Evolutionary conservation across 2,329 filamentous ascomycete genomes (phyloP).

Genomic region (Leptodontidium sp.): DNA sequence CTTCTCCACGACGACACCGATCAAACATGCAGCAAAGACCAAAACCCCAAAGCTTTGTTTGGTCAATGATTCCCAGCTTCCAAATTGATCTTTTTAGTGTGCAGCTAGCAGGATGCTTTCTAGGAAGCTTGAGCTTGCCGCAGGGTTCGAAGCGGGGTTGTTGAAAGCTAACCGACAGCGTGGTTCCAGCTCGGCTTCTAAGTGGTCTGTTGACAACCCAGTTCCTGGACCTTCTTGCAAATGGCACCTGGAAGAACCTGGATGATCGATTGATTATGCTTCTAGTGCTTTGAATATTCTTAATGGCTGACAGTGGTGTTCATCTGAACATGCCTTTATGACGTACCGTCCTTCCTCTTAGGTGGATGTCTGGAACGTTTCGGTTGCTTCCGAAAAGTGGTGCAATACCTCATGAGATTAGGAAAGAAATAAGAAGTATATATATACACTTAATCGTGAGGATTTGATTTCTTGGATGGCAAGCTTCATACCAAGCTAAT

Average conservation of each 20-base stretch:
- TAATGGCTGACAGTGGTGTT: neutral
- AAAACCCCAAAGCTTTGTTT: neutral
- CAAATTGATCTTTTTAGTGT: neutral
- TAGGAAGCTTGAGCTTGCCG: constrained; percentile 3
- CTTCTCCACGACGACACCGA: constrained; percentile 3
- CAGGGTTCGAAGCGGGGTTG: constrained; percentile 5
- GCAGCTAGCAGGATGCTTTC: constrained; percentile 5
- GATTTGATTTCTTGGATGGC: no score
- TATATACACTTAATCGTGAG: no score
- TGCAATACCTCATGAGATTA: no score
- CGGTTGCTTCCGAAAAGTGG: no score
- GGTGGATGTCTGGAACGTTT: no score
- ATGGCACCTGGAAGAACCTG: neutral
- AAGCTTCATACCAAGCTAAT: neutral
- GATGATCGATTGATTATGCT: no score
- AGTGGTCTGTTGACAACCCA: neutral
- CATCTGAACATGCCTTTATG: neutral
- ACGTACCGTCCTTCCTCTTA: no score
- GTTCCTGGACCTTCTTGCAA: neutral
- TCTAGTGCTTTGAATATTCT: neutral
- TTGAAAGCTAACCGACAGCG: constrained; percentile 7
- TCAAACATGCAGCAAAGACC: neutral
- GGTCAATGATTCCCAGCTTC: constrained; percentile 11
- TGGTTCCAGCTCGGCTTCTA: neutral
- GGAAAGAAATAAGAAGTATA: neutral